Percentiles rank a stretch among this genome's conserved stretches.
These are phyloP conservation scores for Gypsophila paniculata DNA, from an alignment of 179 eudicot genomes.

Conservation along the genomic window DNA sequence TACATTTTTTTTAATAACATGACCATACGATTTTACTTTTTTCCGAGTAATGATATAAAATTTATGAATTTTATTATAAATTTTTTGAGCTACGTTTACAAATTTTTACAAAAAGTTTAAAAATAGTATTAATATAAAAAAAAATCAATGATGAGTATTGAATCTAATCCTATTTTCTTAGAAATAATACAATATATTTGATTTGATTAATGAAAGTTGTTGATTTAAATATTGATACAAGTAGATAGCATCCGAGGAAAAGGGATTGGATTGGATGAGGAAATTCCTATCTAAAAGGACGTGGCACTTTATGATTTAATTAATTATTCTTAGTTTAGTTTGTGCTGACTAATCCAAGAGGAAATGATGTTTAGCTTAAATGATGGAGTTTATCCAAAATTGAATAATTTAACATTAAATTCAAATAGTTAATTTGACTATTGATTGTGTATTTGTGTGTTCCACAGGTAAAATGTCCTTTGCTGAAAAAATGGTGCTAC, in stretches of 20 bases:
- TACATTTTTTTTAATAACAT: too few species aligned
- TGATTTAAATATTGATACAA: background rate
- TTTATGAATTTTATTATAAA: too few species aligned
- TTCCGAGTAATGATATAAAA: too few species aligned
- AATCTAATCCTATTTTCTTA: too few species aligned
- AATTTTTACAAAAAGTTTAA: too few species aligned
- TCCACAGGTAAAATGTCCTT: slow-evolving; percentile 85
- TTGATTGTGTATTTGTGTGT: slow-evolving; percentile 12
- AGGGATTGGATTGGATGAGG: background rate
- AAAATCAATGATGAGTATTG: too few species aligned
- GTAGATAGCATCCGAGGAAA: background rate
- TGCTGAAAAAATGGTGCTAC: slow-evolving; percentile 73
- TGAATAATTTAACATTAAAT: slow-evolving; percentile 13
- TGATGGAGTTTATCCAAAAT: slow-evolving; percentile 21
- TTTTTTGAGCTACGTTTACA: too few species aligned
- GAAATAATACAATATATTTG: too few species aligned
- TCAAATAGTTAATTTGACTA: slow-evolving; percentile 16
- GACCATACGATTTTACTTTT: too few species aligned
- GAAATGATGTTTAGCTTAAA: background rate
- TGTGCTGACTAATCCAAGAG: background rate
- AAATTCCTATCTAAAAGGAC: slow-evolving; percentile 16
- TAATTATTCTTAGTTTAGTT: background rate
- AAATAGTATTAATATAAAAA: too few species aligned
- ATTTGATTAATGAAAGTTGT: background rate
- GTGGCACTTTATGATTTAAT: background rate